Conservation (phyloP, 2,329 filamentous ascomycete species). For the Macrophomina phaseolina region DNA sequence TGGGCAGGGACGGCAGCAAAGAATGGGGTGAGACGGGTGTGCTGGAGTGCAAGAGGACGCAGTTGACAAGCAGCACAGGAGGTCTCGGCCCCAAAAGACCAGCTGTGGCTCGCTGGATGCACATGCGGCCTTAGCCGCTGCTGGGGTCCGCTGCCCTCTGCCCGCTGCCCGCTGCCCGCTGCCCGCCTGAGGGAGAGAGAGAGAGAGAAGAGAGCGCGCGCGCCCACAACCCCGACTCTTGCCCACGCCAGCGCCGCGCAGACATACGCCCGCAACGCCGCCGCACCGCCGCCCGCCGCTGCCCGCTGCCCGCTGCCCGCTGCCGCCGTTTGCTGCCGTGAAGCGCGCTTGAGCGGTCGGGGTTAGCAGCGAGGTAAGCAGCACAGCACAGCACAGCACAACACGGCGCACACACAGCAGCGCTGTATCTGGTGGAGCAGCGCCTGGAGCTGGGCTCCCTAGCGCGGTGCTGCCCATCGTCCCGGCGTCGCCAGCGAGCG, state of each 20-base stretch:
- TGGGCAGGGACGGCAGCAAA: constrained; percentile 18
- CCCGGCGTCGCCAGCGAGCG: too few species aligned
- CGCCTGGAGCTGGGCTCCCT: too few species aligned
- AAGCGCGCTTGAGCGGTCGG: background rate
- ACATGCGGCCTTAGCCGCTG: constrained; percentile 24
- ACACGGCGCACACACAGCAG: too few species aligned
- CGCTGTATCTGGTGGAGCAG: too few species aligned
- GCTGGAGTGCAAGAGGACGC: constrained; percentile 11
- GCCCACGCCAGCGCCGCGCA: background rate
- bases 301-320: background rate
- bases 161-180: background rate
- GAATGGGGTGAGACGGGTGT: constrained; percentile 25
- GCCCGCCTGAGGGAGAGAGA: background rate
- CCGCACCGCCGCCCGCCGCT: background rate
- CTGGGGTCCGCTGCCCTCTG: constrained; percentile 17
- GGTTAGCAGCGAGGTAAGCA: background rate
- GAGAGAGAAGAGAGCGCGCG: background rate
- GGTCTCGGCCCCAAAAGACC: constrained; percentile 24
- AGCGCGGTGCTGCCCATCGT: too few species aligned
- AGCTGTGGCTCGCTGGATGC: constrained; percentile 23
- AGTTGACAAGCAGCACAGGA: constrained; percentile 23
- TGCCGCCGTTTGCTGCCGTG: constrained; percentile 1
- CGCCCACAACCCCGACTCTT: background rate
- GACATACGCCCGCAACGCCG: background rate
- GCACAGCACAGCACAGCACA: background rate